These are phyloP conservation scores for Penicillium sp. DNA, from an alignment of 2,329 filamentous ascomycete genomes.

Conservation along the genomic window DNA sequence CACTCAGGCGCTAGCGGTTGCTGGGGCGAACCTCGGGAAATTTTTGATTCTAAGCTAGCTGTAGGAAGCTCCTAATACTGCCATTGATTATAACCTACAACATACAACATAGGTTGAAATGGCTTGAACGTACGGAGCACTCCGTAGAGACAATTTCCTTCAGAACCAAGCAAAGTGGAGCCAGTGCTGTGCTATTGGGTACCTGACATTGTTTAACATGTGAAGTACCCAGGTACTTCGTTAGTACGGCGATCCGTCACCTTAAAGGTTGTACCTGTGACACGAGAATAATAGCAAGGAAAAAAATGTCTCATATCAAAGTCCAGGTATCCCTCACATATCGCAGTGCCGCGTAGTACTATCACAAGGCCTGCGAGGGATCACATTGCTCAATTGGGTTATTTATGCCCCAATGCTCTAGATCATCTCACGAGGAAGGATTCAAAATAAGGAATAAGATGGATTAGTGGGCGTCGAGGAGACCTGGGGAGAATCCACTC, in stretches of 20 bases:
- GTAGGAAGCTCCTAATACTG: neutral
- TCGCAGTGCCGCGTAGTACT: neutral
- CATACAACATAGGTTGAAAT: neutral
- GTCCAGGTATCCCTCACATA: constrained; percentile 1
- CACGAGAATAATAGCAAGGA: constrained; percentile 7
- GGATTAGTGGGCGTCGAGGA: neutral
- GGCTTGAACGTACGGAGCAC: neutral
- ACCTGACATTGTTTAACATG: constrained; percentile 7
- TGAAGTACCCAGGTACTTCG: constrained; percentile 15
- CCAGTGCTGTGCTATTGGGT: constrained; percentile 5
- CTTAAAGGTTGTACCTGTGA: constrained; percentile 16
- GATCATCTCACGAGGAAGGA: neutral
- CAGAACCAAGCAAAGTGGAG: constrained; percentile 11
- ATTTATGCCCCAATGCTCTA: neutral
- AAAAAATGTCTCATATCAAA: constrained; percentile 19
- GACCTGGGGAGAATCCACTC: neutral
- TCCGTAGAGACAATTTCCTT: neutral
- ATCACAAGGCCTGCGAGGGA: neutral
- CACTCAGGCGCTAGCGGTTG: constrained; percentile 4
- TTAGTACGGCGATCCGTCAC: constrained; percentile 16
- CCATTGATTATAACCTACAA: too few species aligned
- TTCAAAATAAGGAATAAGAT: neutral
- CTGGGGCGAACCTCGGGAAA: constrained; percentile 3
- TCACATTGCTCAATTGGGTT: neutral
- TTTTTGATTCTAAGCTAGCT: constrained; percentile 1